These are phyloP conservation scores for Hericium rajendrae DNA, from an alignment of 768 basidiomycete genomes.

Conservation along the genomic window DNA sequence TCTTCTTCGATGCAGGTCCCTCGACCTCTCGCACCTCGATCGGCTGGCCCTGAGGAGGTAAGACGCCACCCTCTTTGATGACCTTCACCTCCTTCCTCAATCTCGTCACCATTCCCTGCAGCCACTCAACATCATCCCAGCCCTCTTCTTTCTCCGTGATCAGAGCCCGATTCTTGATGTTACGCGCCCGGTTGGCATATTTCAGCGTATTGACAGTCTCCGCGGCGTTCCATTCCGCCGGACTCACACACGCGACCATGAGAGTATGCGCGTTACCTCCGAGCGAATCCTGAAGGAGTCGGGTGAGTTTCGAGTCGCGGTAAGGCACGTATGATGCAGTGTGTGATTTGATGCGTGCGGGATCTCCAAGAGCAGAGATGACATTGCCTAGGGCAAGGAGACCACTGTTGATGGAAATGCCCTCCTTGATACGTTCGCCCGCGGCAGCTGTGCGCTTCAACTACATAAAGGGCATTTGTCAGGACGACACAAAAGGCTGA, in stretches of 20 bases:
- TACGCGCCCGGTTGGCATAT: constrained; percentile 93
- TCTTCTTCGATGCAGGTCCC: constrained; percentile 52
- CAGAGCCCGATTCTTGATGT: constrained; percentile 91
- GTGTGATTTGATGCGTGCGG: constrained; percentile 73
- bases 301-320: constrained; percentile 96
- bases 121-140: constrained; percentile 97
- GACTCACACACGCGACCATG: constrained; percentile 98
- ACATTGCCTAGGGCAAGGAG: constrained; percentile 95
- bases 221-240: constrained; percentile 88
- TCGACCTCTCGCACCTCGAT: not conserved
- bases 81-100: constrained; percentile 80
- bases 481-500: constrained; percentile 3
- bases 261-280: constrained; percentile 97
- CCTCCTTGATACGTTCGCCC: constrained; percentile 95
- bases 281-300: constrained; percentile 90
- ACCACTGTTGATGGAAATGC: constrained; percentile 98
- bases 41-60: constrained; percentile 9
- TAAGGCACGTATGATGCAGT: constrained; percentile 90
- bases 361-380: constrained; percentile 95
- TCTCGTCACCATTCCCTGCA: constrained; percentile 79
- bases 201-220: constrained; percentile 95
- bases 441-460: constrained; percentile 93
- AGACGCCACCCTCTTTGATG: constrained; percentile 57
- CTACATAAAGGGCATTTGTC: constrained; percentile 29
- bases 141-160: constrained; percentile 94